These are phyloP conservation scores for Excoecaria agallocha DNA, from an alignment of 345 rosid species.

Conservation along the genomic window DNA sequence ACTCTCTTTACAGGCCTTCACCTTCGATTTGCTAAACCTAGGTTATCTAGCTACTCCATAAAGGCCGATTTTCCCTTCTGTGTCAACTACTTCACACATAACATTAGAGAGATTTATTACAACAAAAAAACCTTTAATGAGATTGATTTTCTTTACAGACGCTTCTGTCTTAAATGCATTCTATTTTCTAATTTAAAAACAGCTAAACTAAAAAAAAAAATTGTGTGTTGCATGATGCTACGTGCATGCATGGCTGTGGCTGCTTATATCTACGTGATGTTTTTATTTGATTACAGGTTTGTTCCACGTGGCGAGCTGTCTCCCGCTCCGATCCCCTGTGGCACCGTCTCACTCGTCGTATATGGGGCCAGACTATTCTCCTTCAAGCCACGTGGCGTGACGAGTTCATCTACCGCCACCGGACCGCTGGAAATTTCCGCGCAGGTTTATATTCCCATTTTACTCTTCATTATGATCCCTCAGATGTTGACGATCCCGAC, in stretches of 20 bases:
- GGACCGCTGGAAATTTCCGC: constrained; percentile 60
- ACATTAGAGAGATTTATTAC: too few relatives aligned
- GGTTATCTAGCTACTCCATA: too few relatives aligned
- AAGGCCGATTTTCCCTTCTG: too few relatives aligned
- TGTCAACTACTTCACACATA: too few relatives aligned
- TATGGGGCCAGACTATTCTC: constrained; percentile 57
- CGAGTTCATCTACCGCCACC: constrained; percentile 64
- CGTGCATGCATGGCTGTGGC: constrained; percentile 15
- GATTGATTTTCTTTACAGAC: too few relatives aligned
- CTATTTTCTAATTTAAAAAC: too few relatives aligned
- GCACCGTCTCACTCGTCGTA: constrained; percentile 48
- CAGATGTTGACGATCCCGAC: constrained; percentile 47
- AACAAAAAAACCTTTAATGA: too few relatives aligned
- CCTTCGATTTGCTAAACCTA: background rate
- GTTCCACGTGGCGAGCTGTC: constrained; percentile 86
- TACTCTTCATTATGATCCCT: constrained; percentile 56
- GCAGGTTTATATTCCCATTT: constrained; percentile 33
- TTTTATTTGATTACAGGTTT: constrained; percentile 45
- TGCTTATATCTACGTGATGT: background rate
- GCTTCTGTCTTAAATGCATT: too few relatives aligned
- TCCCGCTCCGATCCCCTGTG: constrained; percentile 77
- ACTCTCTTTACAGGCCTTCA: background rate
- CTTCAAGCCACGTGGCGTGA: constrained; percentile 64
- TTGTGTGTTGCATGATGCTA: background rate
- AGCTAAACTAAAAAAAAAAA: too few relatives aligned